A percentile compares a stretch with the other conserved stretches of the same genome.
Conservation (phyloP, 2,329 filamentous ascomycete genomes). For the Cladosporium austrohemisphaericum region DNA sequence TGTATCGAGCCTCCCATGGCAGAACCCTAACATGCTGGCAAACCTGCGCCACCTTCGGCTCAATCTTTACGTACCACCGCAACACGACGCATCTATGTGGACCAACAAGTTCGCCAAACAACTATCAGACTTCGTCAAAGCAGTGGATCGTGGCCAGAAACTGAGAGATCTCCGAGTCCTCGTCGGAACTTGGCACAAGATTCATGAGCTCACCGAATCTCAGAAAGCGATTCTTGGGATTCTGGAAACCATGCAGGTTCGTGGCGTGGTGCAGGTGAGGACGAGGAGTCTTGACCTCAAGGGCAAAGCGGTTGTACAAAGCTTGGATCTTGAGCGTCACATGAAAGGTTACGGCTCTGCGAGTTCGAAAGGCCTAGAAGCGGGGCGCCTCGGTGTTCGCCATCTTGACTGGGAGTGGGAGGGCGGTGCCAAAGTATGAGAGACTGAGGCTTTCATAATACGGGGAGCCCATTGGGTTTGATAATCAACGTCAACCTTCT, state of each 20-base stretch:
- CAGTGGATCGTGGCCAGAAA: slow-evolving; percentile 19
- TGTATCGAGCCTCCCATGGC: slow-evolving; percentile 21
- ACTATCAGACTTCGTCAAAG: slow-evolving; percentile 17
- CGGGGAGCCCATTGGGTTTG: too few species aligned
- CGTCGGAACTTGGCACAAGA: slow-evolving; percentile 17
- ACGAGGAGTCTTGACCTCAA: slow-evolving; percentile 18
- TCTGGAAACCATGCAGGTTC: slow-evolving; percentile 21
- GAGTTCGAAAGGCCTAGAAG: background rate
- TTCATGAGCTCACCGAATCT: slow-evolving; percentile 13
- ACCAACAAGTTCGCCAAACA: slow-evolving; percentile 1
- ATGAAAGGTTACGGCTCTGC: slow-evolving; percentile 16
- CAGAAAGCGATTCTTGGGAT: slow-evolving; percentile 16
- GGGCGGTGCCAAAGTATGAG: background rate
- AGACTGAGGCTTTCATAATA: too few species aligned
- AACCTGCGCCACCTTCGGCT: slow-evolving; percentile 21
- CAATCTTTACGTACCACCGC: slow-evolving; percentile 21
- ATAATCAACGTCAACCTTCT: too few species aligned
- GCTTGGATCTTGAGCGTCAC: slow-evolving; percentile 17
- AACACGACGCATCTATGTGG: slow-evolving; percentile 8
- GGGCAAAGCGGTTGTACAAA: slow-evolving; percentile 16
- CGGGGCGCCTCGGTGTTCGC: background rate
- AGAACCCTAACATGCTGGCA: slow-evolving; percentile 19
- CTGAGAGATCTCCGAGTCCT: slow-evolving; percentile 20
- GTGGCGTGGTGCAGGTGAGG: slow-evolving; percentile 20
- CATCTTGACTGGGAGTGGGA: slow-evolving; percentile 15